phyloP scores from a whole-genome alignment of 371 early-diverging fungal genomes.

The Mucor plumbeus region DNA sequence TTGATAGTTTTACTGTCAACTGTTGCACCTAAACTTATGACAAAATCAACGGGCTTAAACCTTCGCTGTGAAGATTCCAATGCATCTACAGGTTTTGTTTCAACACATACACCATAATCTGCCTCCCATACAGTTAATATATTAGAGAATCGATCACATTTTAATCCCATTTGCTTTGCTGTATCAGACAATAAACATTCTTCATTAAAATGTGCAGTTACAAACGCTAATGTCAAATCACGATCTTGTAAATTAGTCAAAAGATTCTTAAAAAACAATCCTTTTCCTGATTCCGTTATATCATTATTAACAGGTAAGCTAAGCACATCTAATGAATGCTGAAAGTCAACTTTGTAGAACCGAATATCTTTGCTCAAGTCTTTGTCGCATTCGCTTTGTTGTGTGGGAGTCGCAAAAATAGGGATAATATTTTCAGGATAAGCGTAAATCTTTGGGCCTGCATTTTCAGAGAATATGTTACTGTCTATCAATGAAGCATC shows the following conservation, averaged over 20 bases:
- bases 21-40: conserved; percentile 14
- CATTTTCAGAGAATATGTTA: too few species aligned
- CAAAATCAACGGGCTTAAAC: conserved; percentile 7
- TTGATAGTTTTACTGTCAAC: background rate
- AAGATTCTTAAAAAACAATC: conserved; percentile 10
- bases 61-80: background rate
- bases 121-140: conserved; percentile 7
- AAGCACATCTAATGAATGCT: conserved; percentile 11
- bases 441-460: conserved; percentile 7
- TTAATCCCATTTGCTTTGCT: background rate
- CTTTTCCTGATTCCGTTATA: conserved; percentile 12
- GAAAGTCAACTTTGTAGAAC: background rate
- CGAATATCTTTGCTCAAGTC: background rate
- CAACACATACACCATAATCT: conserved; percentile 26
- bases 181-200: conserved; percentile 6
- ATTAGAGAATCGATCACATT: conserved; percentile 19
- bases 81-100: background rate
- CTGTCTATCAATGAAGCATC: background rate
- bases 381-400: background rate
- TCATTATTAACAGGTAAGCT: background rate
- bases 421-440: conserved; percentile 13
- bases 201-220: conserved; percentile 8
- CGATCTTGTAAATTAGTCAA: background rate
- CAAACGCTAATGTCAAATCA: conserved; percentile 5
- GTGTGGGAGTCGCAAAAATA: conserved; percentile 8